Base-by-base conservation (phyloP, 2,329 filamentous ascomycete genomes). In the Aspergillus sergii region DNA sequence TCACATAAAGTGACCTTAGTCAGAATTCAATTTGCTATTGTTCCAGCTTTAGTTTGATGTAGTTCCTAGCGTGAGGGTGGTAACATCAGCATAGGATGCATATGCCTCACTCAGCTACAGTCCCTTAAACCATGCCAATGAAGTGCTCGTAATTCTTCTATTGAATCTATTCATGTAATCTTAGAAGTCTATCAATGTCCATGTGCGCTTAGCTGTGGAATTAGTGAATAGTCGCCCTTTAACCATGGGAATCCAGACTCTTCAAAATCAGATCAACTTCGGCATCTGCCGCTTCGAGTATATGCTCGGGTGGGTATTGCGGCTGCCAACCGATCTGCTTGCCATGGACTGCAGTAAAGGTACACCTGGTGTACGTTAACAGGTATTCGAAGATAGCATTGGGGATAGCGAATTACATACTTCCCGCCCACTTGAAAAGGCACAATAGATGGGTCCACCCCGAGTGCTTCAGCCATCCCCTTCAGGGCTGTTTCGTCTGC, bases 221-320 rank as follows among this genome's bases (percentile, higher is more conserved):
- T 10, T 8, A 41, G 3, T 2, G 7, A 41, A 41, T n/a, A 8
- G 8, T 10, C 19, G 8, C 39, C 8, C 16, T 41, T 41, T 11
- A 34, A 34, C 2, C 1, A 12, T 12, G 3, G 4, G 16, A 9
- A 1, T 10, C 39, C 23, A 48, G 7, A 26, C 10, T 41, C 32
- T 66, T 60, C 64, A 81, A 63, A 21, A 84, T 83, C 21, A 81
- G 61, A 12, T 81, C 78, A 1, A 85, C 82, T 62, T 86, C 83
- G 0, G 73, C 78, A 51, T 81, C 80, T 1, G 80, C 80, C 34
- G 68, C 70, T 53, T 84, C 79, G 1, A 86, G 65, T 12, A 85
- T 81, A 70, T 86, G 81, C 57, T 81, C 72, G 0, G 82, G 69
- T 0, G 69, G 36, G 64, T 79, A 83, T 19, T 75, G 60, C 0